Evolutionary conservation across 768 basidiomycete species (phyloP), one percentile per base, ranked within the genome.

Genomic region (Macrolepiota fuliginosa): DNA sequence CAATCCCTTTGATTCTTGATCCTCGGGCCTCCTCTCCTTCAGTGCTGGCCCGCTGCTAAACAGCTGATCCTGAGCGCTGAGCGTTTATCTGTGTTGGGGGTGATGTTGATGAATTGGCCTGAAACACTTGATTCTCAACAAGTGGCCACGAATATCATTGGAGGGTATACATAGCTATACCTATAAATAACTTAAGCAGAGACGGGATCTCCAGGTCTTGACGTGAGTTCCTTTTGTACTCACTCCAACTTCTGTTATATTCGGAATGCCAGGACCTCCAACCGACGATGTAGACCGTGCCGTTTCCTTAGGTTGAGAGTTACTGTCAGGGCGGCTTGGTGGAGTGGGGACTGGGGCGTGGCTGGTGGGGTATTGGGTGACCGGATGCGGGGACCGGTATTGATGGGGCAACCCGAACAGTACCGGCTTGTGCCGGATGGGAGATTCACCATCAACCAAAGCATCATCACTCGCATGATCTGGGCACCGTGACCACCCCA

Each of bases 241-340:
- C n/a, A 52, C 54, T 17, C 60, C 60, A 39, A 61, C 36, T 24
- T 53, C 60, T 12, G 60, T 61, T 53, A 61, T 61, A 32, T 61
- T 61, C 12, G 29, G 60, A 55, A 61, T 11, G 17, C 60, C 60
- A 11, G 60, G 60, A 22, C 60, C 60, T 15, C 60, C 60, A 24
- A 61, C 60, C 15, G 60, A 61, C 32, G 35, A 36, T n/a, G 60
- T 61, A 2, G 60, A 61, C 60, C 60, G 54, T 4, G 22, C 52
- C 2, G 53, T 24, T 47, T 55, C 60, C 15, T 53, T 22, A n/a
- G 59, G 59, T 2, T 54, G 52, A 25, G 54, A 61, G 11, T 54
- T 32, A 10, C 60, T 61, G 54, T 54, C 54, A 9, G 53, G 60
- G n/a, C 60, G 53, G 49, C 53, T 61, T 25, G 53, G 53, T n/a